Evolutionary conservation across 768 basidiomycete species (phyloP).

Genomic region (Mrakia hoshinonis): DNA sequence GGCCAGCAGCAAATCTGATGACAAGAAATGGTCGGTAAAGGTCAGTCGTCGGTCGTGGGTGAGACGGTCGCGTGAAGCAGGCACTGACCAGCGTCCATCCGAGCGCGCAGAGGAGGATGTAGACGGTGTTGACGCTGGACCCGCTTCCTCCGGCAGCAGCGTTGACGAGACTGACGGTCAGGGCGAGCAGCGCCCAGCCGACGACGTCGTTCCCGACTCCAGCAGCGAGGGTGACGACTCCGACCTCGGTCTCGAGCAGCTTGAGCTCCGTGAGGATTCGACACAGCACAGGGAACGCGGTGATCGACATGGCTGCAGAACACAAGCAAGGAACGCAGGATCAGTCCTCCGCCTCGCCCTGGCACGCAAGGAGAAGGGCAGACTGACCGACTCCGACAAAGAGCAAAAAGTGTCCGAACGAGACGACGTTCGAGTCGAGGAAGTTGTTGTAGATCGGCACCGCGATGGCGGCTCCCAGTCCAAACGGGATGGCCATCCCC

Average conservation of each 20-base stretch:
- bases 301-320: constrained; percentile 57
- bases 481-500: constrained; percentile 69
- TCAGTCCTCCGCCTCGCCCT: not conserved
- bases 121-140: constrained; percentile 59
- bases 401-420: constrained; percentile 72
- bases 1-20: constrained; percentile 14
- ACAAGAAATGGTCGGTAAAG: not conserved
- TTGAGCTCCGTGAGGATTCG: constrained; percentile 74
- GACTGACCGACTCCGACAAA: constrained; percentile 53
- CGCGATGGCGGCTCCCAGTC: constrained; percentile 60
- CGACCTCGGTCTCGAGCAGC: constrained; percentile 76
- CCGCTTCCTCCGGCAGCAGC: constrained; percentile 47
- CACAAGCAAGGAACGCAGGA: not conserved
- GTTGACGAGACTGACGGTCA: constrained; percentile 76
- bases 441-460: constrained; percentile 69
- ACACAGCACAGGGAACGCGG: constrained; percentile 70
- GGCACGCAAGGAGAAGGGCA: not conserved
- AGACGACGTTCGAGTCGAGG: constrained; percentile 49
- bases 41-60: not conserved
- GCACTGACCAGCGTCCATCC: constrained; percentile 62
- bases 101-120: constrained; percentile 60
- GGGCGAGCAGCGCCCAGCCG: constrained; percentile 74
- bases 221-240: constrained; percentile 68
- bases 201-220: constrained; percentile 66
- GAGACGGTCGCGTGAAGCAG: constrained; percentile 46